Base-by-base conservation (phyloP, 371 early-diverging fungal genomes). In the Circinella minor region DNA sequence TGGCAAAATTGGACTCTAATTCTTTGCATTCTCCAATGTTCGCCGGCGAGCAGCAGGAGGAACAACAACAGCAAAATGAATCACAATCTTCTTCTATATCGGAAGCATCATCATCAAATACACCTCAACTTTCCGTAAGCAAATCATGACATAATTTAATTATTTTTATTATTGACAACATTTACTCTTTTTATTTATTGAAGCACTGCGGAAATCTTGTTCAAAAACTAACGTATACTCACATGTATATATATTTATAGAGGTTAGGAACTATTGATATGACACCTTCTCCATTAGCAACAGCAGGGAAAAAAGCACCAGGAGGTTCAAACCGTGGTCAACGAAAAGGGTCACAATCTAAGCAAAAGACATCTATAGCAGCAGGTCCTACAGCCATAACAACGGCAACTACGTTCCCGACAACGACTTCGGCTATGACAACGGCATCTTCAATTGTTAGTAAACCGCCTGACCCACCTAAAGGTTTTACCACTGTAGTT, bases 1-100 rank as follows among this genome's bases (percentile, higher is more conserved):
- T 86, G 18, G 82, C 81, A 8, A 78, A 82, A 20, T 73, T 86
- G 18, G 86, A 85, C 65, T 77, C 79, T 37, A 49, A 78, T 17
- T 75, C 81, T 3, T 75, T 83, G 38, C 67, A 49, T 36, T 61
- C 54, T 47, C 73, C 65, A 60, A 47, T 65, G 65, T 61, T 66
- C 38, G 61, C 54, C 36, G 66, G 49, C 57, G 70, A 55, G 36
- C 27, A 66, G 48, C 49, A 69, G 38, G 18, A 63, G 61, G 49
- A 54, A 14, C 64, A 64, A 62, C 34, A 18, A 38, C 55, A 66
- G 51, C 61, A 49, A 71, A 10, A 39, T 8, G 61, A 47, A 62
- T 17, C 61, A 55, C 36, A 39, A 36, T 20, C 7, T 15, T 1
- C 55, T 34, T 10, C 59, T 3, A 7, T 55, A 17, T 3, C 14